A percentile compares a stretch with the other conserved stretches of the same genome.
phyloP scores from a whole-genome alignment of 2,329 filamentous ascomycete species.

The Xylaria sp. region DNA sequence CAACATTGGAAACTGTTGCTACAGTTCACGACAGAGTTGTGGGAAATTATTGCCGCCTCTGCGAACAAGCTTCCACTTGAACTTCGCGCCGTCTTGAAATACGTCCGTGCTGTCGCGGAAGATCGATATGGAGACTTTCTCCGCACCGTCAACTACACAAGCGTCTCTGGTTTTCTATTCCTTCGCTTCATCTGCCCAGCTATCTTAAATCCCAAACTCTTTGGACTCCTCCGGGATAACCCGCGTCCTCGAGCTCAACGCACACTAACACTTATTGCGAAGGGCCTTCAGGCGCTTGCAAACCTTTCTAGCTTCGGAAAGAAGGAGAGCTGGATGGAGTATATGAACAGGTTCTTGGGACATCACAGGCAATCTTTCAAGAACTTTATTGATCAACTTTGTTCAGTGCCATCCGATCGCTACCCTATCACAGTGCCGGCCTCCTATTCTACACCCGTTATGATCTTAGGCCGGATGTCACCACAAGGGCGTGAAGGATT shows the following conservation, averaged over 20 bases:
- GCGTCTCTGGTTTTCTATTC: slow-evolving; percentile 94
- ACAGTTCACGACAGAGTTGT: slow-evolving; percentile 81
- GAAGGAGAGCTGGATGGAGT: slow-evolving; percentile 99
- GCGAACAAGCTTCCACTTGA: slow-evolving; percentile 81
- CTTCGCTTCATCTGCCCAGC: slow-evolving; percentile 95
- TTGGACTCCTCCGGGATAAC: slow-evolving; percentile 84
- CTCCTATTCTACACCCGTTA: slow-evolving; percentile 91
- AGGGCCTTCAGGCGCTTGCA: slow-evolving; percentile 88
- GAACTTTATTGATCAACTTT: slow-evolving; percentile 86
- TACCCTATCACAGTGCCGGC: slow-evolving; percentile 75
- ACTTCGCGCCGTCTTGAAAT: slow-evolving; percentile 85
- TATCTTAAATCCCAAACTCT: slow-evolving; percentile 94
- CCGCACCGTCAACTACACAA: slow-evolving; percentile 89
- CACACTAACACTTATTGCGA: slow-evolving; percentile 90
- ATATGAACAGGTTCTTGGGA: slow-evolving; percentile 90
- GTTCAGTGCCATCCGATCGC: slow-evolving; percentile 80
- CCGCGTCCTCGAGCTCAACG: slow-evolving; percentile 85
- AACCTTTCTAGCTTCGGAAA: slow-evolving; percentile 93
- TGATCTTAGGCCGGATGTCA: slow-evolving; percentile 85
- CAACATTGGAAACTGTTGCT: slow-evolving; percentile 86
- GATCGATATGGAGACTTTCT: slow-evolving; percentile 94
- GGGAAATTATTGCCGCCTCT: slow-evolving; percentile 84
- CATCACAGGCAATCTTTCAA: slow-evolving; percentile 83
- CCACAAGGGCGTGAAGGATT: slow-evolving; percentile 89
- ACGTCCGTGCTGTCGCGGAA: slow-evolving; percentile 90